Evolutionary conservation across 1,284 basidiomycete genomes (phyloP), one percentile per base, ranked within the genome.

Genomic region (Dichomitus squalens): DNA sequence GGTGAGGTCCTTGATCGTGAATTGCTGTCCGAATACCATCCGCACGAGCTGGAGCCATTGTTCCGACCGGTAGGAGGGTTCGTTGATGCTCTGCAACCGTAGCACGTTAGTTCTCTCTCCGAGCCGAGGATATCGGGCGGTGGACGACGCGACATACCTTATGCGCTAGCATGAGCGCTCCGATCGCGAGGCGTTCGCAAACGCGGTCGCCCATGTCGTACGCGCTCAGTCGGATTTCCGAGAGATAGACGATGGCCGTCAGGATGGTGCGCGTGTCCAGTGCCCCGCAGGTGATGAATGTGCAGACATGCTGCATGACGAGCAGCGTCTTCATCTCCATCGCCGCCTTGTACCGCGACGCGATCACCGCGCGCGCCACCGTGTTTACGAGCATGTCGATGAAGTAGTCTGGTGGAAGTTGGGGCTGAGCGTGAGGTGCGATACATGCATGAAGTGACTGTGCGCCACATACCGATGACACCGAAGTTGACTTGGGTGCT

Each of bases 111-210:
- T 44, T 44, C n/a, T 29, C 25, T 7, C n/a, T 29, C 44, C 9
- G 18, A 1, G 27, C 44, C 44, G 57, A 39, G 40, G 54, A 29
- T 6, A 11, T 18, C 36, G 49, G 23, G 31, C n/a, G 6, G n/a
- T 7, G n/a, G 20, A 18, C 43, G 20, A 18, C 34, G n/a, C 49
- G 52, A 55, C 77, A 65, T 70, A 86, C 85, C 78, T 87, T 87
- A 70, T 79, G 80, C 21, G 86, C 85, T 31, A 80, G 72, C 64
- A 87, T 85, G 54, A 88, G 64, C 35, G 86, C 82, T 46, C 85
- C 86, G 35, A 88, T 73, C 64, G 87, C 84, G n/a, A 87, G 82
- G 34, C 86, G 78, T 67, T 88, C 86, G 31, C 84, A 77, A 16
- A 84, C 83, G 84, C 84, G 87, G 59, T 85, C 81, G 61, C 84